Conservation (phyloP, 2,329 filamentous ascomycete genomes). For the Meredithiella fracta region DNA sequence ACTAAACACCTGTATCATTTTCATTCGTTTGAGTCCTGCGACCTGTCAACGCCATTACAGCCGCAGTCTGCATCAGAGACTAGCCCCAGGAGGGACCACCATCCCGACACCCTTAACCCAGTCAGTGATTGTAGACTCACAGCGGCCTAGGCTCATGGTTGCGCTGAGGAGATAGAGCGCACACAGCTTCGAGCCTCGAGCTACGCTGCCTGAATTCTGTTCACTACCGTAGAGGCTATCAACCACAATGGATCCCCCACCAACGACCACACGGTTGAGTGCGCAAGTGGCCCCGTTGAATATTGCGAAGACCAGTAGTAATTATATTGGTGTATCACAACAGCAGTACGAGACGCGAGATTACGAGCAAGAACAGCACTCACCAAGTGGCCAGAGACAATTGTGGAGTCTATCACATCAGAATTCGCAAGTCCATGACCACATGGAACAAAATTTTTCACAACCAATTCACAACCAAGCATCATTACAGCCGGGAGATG, state of each 20-base stretch:
- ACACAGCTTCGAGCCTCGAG: constrained; percentile 9
- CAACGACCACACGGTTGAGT: constrained; percentile 37
- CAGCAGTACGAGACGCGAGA: neutral
- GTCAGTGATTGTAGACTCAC: no score
- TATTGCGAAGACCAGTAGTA: constrained; percentile 28
- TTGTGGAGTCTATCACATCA: constrained; percentile 3
- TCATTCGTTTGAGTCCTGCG: no score
- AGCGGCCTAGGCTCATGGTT: constrained; percentile 4
- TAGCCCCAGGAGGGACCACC: neutral
- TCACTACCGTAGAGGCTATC: constrained; percentile 1
- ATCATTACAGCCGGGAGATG: neutral
- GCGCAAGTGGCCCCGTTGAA: constrained; percentile 44
- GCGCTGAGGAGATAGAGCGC: neutral
- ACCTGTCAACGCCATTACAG: no score
- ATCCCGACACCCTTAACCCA: neutral
- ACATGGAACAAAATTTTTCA: neutral
- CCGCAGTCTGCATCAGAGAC: neutral
- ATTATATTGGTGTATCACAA: constrained; percentile 3
- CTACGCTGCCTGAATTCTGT: constrained; percentile 2
- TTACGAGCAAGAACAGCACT: neutral
- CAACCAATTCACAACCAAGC: neutral
- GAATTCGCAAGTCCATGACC: neutral
- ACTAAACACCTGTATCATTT: no score
- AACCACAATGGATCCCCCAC: constrained; percentile 5
- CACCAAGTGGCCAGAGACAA: neutral